These are phyloP conservation scores for Paraconiothyrium sp. DNA, from an alignment of 2,329 filamentous ascomycete species.

Conservation along the genomic window DNA sequence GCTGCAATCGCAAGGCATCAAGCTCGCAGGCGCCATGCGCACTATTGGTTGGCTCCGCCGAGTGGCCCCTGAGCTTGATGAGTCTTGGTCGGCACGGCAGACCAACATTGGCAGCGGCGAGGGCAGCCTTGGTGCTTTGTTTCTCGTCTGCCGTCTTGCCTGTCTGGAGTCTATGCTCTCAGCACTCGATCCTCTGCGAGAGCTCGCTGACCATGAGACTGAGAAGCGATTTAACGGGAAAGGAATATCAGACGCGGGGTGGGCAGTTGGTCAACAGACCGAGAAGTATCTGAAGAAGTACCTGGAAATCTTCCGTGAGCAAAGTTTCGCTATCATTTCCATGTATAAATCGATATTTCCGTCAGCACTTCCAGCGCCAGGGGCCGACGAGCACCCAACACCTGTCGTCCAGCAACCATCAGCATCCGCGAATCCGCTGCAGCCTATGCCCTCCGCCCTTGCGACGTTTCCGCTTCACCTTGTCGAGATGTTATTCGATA, in stretches of 20 bases:
- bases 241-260: slow-evolving; percentile 56
- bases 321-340: slow-evolving; percentile 94
- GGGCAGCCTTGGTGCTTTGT: slow-evolving; percentile 80
- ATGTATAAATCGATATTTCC: slow-evolving; percentile 93
- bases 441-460: slow-evolving; percentile 76
- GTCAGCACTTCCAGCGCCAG: slow-evolving; percentile 59
- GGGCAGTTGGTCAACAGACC: slow-evolving; percentile 85
- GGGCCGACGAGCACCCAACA: slow-evolving; percentile 35
- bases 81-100: slow-evolving; percentile 43
- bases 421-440: slow-evolving; percentile 46
- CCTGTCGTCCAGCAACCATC: slow-evolving; percentile 33
- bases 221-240: slow-evolving; percentile 51
- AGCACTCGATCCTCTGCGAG: slow-evolving; percentile 83
- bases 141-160: slow-evolving; percentile 84
- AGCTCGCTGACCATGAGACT: slow-evolving; percentile 89
- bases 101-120: slow-evolving; percentile 56
- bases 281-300: slow-evolving; percentile 94
- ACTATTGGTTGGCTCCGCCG: slow-evolving; percentile 91
- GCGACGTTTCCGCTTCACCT: slow-evolving; percentile 87
- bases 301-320: slow-evolving; percentile 96
- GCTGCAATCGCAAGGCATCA: slow-evolving; percentile 79
- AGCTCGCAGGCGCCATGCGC: slow-evolving; percentile 88
- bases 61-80: slow-evolving; percentile 81
- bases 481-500: slow-evolving; percentile 81
- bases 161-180: slow-evolving; percentile 82